Evolutionary conservation across 306 rosid species (phyloP).

Genomic region (Glycine tomentella): DNA sequence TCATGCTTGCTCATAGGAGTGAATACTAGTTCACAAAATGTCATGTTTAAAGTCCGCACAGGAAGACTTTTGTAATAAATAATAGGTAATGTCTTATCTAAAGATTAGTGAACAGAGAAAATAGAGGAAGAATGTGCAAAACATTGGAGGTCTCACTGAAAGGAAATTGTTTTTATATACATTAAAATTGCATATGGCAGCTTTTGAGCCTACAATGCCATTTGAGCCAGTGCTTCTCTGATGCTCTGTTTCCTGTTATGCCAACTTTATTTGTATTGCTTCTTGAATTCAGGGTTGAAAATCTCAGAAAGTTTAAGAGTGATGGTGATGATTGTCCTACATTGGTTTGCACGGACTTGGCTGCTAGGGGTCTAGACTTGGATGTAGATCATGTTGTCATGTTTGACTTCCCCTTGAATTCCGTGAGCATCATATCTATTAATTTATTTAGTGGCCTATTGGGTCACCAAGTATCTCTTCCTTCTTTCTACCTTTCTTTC

Average conservation of each 20-base stretch:
- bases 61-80: too few species aligned
- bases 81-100: too few species aligned
- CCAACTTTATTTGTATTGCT: conserved; percentile 36
- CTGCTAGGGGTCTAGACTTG: conserved; percentile 97
- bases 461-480: not conserved
- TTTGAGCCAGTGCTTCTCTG: conserved; percentile 3
- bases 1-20: too few species aligned
- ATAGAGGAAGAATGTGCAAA: too few species aligned
- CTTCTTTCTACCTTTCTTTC: not conserved
- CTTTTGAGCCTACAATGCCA: not conserved
- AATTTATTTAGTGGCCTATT: not conserved
- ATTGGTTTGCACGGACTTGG: conserved; percentile 94
- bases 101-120: too few species aligned
- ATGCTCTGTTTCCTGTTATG: conserved; percentile 12
- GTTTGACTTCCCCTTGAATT: conserved; percentile 93
- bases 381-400: conserved; percentile 96
- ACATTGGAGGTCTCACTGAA: too few species aligned
- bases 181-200: conserved; percentile 2
- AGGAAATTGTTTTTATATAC: conserved; percentile 1
- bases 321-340: conserved; percentile 91
- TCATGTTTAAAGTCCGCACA: too few species aligned
- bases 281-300: conserved; percentile 78
- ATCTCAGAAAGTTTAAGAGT: conserved; percentile 90
- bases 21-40: not conserved
- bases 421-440: conserved; percentile 63